Conservation (phyloP, 1,284 basidiomycete genomes). For the Leccinum griseonigrum region DNA sequence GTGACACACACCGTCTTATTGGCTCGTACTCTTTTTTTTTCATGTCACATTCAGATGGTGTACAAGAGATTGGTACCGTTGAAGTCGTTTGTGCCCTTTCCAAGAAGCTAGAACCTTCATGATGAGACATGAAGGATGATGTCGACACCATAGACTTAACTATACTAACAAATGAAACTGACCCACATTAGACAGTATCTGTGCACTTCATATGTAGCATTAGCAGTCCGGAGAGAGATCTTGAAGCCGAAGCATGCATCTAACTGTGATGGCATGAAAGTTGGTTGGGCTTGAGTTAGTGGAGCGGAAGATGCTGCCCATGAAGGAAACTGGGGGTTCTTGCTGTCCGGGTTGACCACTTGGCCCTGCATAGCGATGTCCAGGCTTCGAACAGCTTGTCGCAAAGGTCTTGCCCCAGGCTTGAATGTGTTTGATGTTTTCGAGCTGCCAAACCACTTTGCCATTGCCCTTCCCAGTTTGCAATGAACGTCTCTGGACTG, state of each 20-base stretch:
- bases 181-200: neutral
- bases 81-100: neutral
- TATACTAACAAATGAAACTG: neutral
- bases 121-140: neutral
- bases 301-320: neutral
- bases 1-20: neutral
- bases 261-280: neutral
- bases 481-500: neutral
- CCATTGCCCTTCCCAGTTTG: neutral
- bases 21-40: neutral
- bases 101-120: neutral
- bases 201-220: neutral
- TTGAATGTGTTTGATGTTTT: neutral
- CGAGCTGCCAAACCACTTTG: neutral
- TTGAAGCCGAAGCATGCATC: neutral
- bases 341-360: neutral
- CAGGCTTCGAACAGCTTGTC: neutral
- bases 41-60: neutral
- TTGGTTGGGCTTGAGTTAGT: neutral
- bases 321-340: neutral
- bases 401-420: neutral
- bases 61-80: neutral
- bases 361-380: neutral
- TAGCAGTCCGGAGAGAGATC: neutral
- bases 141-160: neutral